phyloP scores from a whole-genome alignment of 2,329 filamentous ascomycete species.

The Pseudocercospora musae region DNA sequence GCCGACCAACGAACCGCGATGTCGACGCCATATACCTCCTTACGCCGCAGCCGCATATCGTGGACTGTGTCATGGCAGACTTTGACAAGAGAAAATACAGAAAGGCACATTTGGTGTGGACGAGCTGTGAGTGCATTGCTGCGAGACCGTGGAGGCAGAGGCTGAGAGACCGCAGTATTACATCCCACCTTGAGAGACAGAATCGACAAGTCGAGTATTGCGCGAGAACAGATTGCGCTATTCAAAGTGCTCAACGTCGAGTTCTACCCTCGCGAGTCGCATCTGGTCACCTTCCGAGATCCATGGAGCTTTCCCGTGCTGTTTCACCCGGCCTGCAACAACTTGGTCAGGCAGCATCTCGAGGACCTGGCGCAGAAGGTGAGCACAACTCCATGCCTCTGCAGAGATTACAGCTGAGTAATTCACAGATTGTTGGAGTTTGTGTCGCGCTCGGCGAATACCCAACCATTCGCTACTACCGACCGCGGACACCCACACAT shows the following conservation, averaged over 20 bases:
- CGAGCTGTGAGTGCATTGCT: slow-evolving; percentile 52
- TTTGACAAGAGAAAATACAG: slow-evolving; percentile 81
- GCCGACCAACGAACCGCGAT: slow-evolving; percentile 74
- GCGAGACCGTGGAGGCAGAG: slow-evolving; percentile 1
- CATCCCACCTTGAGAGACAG: slow-evolving; percentile 67
- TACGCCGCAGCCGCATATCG: slow-evolving; percentile 78
- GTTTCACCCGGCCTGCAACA: slow-evolving; percentile 87
- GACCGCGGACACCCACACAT: slow-evolving; percentile 69
- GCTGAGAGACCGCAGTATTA: slow-evolving; percentile 51
- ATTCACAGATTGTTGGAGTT: slow-evolving; percentile 68
- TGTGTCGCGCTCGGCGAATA: slow-evolving; percentile 94
- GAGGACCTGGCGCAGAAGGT: slow-evolving; percentile 86
- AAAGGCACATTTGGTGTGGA: slow-evolving; percentile 81
- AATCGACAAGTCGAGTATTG: slow-evolving; percentile 67
- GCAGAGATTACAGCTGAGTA: not conserved
- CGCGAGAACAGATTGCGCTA: slow-evolving; percentile 71
- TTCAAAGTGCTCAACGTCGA: slow-evolving; percentile 83
- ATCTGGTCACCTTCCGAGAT: slow-evolving; percentile 86
- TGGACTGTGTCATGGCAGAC: slow-evolving; percentile 92
- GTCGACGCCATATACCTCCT: slow-evolving; percentile 96
- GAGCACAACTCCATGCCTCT: not conserved
- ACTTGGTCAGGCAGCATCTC: slow-evolving; percentile 77
- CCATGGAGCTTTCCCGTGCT: slow-evolving; percentile 93
- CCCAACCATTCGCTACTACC: slow-evolving; percentile 88
- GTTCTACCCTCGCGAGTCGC: slow-evolving; percentile 86